A percentile compares a stretch with the other conserved stretches of the same genome.
These are phyloP conservation scores for Cicer chorassanicum DNA, from an alignment of 306 rosid species.

Conservation along the genomic window DNA sequence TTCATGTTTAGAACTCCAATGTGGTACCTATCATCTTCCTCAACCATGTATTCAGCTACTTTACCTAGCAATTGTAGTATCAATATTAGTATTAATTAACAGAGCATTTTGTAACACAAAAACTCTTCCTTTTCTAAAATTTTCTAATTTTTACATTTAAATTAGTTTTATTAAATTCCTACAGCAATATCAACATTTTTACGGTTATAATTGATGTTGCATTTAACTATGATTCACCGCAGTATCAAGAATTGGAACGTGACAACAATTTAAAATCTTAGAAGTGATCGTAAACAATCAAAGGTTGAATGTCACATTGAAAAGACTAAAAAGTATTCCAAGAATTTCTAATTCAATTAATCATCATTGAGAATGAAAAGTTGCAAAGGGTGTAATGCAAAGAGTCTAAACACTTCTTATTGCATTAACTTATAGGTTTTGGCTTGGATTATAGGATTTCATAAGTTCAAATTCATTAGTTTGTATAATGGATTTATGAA, in stretches of 20 bases:
- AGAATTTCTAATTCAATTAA: not conserved
- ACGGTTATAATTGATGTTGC: too few species aligned
- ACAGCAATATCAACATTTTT: too few species aligned
- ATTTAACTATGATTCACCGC: too few species aligned
- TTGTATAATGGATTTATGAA: too few species aligned
- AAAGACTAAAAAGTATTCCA: not conserved
- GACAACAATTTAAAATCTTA: too few species aligned
- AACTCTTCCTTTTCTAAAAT: not conserved
- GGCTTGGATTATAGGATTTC: too few species aligned
- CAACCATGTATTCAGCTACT: conserved; percentile 56
- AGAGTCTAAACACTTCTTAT: not conserved
- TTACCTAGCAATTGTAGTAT: conserved; percentile 51
- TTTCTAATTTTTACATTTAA: not conserved
- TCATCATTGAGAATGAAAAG: not conserved
- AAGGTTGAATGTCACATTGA: too few species aligned
- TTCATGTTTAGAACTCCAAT: conserved; percentile 64
- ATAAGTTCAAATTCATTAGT: too few species aligned
- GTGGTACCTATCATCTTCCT: conserved; percentile 71
- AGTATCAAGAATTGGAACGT: too few species aligned
- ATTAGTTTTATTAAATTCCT: too few species aligned
- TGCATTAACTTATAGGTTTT: not conserved
- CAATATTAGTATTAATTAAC: not conserved
- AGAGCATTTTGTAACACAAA: not conserved
- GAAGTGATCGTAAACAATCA: too few species aligned
- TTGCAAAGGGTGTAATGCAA: not conserved